These are phyloP conservation scores for Brasenia schreberi DNA, from an alignment of 164 flowering plant species.

Conservation along the genomic window DNA sequence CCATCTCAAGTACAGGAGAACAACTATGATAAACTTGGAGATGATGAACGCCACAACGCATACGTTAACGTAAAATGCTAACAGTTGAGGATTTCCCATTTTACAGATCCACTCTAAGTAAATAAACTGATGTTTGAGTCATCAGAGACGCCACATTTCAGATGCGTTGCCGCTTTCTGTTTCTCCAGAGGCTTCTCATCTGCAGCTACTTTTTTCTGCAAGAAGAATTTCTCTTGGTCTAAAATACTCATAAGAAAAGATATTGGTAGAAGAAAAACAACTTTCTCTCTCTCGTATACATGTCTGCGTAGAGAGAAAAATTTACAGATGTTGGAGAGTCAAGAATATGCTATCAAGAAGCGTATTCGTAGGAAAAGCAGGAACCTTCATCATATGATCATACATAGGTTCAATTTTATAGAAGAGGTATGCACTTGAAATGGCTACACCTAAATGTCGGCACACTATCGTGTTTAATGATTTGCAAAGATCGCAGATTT, in stretches of 20 bases:
- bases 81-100: slow-evolving; percentile 33
- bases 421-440: not conserved
- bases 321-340: not conserved
- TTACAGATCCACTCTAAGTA: not conserved
- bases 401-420: not conserved
- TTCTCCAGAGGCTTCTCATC: not conserved
- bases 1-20: slow-evolving; percentile 70
- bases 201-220: not conserved
- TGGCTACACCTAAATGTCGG: not conserved
- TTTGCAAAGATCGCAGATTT: not conserved
- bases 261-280: too few relatives aligned
- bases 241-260: too few relatives aligned
- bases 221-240: not conserved
- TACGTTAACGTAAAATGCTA: slow-evolving; percentile 56
- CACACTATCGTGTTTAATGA: not conserved
- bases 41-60: slow-evolving; percentile 49
- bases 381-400: not conserved
- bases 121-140: not conserved
- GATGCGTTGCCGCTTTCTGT: not conserved
- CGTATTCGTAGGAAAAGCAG: not conserved
- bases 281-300: too few relatives aligned
- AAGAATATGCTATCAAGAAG: not conserved
- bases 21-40: slow-evolving; percentile 51
- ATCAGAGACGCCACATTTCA: not conserved
- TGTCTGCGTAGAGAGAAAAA: not conserved